Evolutionary conservation across 805 yeast species (phyloP).

Genomic region (Kluyveromyces wickerhamii): DNA sequence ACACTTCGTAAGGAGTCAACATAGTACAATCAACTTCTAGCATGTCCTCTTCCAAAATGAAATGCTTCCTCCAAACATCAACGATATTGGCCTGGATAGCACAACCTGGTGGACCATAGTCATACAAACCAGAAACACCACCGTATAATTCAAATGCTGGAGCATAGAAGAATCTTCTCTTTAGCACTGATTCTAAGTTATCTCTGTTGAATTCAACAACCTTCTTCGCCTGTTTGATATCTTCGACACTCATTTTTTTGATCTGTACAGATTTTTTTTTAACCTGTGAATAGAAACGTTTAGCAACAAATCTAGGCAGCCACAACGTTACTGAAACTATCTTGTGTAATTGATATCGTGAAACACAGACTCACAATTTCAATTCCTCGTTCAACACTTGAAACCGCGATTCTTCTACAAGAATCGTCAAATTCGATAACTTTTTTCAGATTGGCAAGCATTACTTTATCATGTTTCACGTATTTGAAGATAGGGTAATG

Average conservation of each 20-base stretch:
- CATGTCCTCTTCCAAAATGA: constrained; percentile 96
- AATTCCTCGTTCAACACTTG: too few species aligned
- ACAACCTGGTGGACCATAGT: constrained; percentile 99
- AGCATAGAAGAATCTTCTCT: constrained; percentile 94
- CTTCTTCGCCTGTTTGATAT: constrained; percentile 24
- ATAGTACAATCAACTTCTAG: constrained; percentile 96
- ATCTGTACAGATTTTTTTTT: constrained; percentile 23
- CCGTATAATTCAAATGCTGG: constrained; percentile 98
- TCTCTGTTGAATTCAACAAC: constrained; percentile 65
- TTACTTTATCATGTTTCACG: too few species aligned
- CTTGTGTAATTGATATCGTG: neutral
- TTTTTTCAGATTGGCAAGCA: too few species aligned
- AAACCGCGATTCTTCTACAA: too few species aligned
- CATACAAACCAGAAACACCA: constrained; percentile 96
- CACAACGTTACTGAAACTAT: constrained; percentile 14
- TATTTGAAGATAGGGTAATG: too few species aligned
- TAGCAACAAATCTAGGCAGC: constrained; percentile 13
- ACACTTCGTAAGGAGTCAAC: constrained; percentile 95
- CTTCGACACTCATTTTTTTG: constrained; percentile 28
- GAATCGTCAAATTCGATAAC: too few species aligned
- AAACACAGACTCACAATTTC: too few species aligned
- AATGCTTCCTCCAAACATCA: constrained; percentile 97
- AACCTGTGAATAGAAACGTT: constrained; percentile 23
- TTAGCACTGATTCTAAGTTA: constrained; percentile 77
- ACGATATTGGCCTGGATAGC: constrained; percentile 93